phyloP scores from a whole-genome alignment of 106 monocot genomes.

The Amphibolis antarctica region DNA sequence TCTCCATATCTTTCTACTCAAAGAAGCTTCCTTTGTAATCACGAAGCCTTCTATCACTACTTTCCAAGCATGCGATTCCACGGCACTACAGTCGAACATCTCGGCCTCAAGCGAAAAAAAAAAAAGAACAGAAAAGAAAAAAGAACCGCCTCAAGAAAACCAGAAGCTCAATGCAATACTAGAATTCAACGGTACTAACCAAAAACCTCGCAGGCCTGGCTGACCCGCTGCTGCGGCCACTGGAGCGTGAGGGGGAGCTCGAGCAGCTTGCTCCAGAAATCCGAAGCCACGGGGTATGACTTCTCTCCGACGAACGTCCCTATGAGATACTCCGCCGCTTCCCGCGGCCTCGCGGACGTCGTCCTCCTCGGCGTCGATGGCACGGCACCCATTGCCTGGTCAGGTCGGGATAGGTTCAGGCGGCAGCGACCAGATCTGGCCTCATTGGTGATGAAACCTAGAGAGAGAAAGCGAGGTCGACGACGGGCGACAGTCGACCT shows the following conservation, averaged over 20 bases:
- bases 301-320: slow-evolving; percentile 62
- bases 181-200: slow-evolving; percentile 36
- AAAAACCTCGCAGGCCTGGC: slow-evolving; percentile 56
- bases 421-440: not conserved
- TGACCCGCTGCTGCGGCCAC: slow-evolving; percentile 60
- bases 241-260: slow-evolving; percentile 71
- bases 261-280: slow-evolving; percentile 80
- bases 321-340: slow-evolving; percentile 60
- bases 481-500: not conserved
- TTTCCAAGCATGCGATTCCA: too few relatives aligned
- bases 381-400: slow-evolving; percentile 49
- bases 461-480: not conserved
- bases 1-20: too few relatives aligned
- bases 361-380: slow-evolving; percentile 64
- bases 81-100: too few relatives aligned
- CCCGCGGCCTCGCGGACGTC: slow-evolving; percentile 19
- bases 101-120: too few relatives aligned
- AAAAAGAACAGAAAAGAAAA: too few relatives aligned
- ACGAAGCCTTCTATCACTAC: too few relatives aligned
- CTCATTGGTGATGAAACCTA: not conserved
- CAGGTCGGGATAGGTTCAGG: too few relatives aligned
- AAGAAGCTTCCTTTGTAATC: too few relatives aligned
- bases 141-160: too few relatives aligned
- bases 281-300: slow-evolving; percentile 69
- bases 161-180: too few relatives aligned